phyloP scores from a whole-genome alignment of 805 yeast genomes.

The Ogataea wickerhamii region DNA sequence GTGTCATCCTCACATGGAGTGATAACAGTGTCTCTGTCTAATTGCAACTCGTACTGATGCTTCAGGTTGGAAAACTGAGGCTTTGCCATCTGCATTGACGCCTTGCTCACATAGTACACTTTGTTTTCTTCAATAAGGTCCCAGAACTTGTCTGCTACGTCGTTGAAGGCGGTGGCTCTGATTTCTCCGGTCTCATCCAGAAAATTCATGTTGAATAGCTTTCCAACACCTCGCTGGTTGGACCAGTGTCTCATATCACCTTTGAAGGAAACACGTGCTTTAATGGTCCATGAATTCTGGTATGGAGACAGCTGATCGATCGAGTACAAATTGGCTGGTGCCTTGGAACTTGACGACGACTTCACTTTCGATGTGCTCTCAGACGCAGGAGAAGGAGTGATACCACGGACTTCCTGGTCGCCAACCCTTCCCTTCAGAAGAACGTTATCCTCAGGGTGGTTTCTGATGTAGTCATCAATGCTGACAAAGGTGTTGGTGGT shows the following conservation, averaged over 20 bases:
- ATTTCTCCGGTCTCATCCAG: constrained; percentile 95
- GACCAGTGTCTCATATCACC: constrained; percentile 87
- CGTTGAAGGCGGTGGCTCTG: constrained; percentile 91
- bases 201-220: constrained; percentile 81
- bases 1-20: constrained; percentile 57
- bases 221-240: constrained; percentile 83
- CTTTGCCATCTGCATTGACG: constrained; percentile 77
- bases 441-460: constrained; percentile 53
- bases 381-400: constrained; percentile 18
- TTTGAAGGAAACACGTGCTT: constrained; percentile 86
- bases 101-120: constrained; percentile 79
- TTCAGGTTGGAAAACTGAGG: constrained; percentile 79
- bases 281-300: constrained; percentile 86
- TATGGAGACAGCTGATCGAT: constrained; percentile 90
- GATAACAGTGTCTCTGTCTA: constrained; percentile 75
- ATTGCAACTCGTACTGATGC: constrained; percentile 82
- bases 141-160: constrained; percentile 74
- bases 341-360: constrained; percentile 17
- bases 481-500: constrained; percentile 15
- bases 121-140: constrained; percentile 81
- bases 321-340: constrained; percentile 51
- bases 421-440: constrained; percentile 14
- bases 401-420: constrained; percentile 8
- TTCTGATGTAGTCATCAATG: constrained; percentile 55
- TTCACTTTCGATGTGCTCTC: constrained; percentile 12